Evolutionary conservation across 179 eudicot species (phyloP).

Genomic region (Silene noctiflora): DNA sequence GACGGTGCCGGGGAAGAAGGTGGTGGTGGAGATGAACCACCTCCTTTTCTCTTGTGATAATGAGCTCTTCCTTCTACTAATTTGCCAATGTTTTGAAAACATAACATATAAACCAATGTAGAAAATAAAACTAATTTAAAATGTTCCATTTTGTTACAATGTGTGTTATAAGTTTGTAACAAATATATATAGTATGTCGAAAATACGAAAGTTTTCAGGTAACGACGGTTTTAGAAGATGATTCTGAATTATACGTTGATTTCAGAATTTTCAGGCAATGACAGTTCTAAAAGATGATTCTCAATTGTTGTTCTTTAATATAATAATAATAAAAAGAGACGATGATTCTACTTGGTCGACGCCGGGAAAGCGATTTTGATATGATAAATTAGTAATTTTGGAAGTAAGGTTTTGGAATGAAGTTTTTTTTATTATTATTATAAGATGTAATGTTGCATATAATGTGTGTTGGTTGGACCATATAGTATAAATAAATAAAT

Average conservation of each 20-base stretch:
- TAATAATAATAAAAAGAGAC: no score
- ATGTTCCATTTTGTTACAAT: constrained; percentile 14
- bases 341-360: no score
- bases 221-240: neutral
- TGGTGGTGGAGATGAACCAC: constrained; percentile 3
- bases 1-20: constrained; percentile 11
- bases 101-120: constrained; percentile 18
- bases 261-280: neutral
- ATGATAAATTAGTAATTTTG: neutral
- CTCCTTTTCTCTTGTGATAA: constrained; percentile 40
- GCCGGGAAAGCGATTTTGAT: neutral
- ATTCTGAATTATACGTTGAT: no score
- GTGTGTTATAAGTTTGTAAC: no score
- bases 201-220: no score
- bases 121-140: constrained; percentile 3
- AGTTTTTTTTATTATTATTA: no score
- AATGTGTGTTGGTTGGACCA: constrained; percentile 18
- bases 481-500: neutral
- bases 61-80: constrained; percentile 56
- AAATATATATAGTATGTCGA: no score
- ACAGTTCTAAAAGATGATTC: neutral
- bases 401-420: neutral
- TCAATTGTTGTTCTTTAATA: no score
- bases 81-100: constrained; percentile 22
- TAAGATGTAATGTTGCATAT: constrained; percentile 2